Base-by-base conservation (phyloP, 768 basidiomycete species). In the Mycena rosella region DNA sequence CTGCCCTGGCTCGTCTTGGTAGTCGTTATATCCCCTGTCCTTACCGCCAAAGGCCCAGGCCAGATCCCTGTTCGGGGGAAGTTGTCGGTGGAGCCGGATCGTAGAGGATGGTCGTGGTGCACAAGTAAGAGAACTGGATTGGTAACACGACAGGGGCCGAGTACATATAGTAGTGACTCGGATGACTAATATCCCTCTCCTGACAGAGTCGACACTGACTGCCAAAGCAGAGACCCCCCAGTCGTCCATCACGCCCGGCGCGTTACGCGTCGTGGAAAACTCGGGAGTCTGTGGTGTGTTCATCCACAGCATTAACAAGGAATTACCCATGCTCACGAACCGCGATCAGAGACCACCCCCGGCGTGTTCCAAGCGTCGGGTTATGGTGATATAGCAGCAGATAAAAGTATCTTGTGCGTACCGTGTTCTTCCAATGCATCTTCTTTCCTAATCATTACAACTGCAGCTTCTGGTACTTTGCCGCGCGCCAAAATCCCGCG, bases 381-480 rank as follows among this genome's bases (percentile, higher is more conserved):
- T 0, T 85, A 85, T 64, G 84, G 77, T 9, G 82, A 85, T 68
- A 62, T 84, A n/a, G 75, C 78, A 0, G 70, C 78, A 0, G 70
- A 74, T 51, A 69, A 82, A 67, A 84, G 82, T 71, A 73, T 83
- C 30, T 84, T 81, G 82, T 82, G 24, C 51, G 77, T 72, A 3
- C n/a, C n/a, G n/a, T n/a, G n/a, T n/a, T n/a, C n/a, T n/a, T n/a
- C n/a, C n/a, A 51, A 49, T 38, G 15, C 38, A 18, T 42, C 27
- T 42, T 5, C 15, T 17, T 51, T 3, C 29, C 42, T 51, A 1
- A 27, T 51, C 18, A 53, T 17, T 34, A 6, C 20, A 24, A 2
- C 13, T 2, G 18, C 18, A 89, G 89, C 85, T 91, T 90, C 78
- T 90, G 88, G 88, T 91, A 87, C 79, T 91, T 91, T 68, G 88